A percentile compares a stretch with the other conserved stretches of the same genome.
phyloP scores from a whole-genome alignment of 2,329 filamentous ascomycete species.

The Botrytis hyacinthi region DNA sequence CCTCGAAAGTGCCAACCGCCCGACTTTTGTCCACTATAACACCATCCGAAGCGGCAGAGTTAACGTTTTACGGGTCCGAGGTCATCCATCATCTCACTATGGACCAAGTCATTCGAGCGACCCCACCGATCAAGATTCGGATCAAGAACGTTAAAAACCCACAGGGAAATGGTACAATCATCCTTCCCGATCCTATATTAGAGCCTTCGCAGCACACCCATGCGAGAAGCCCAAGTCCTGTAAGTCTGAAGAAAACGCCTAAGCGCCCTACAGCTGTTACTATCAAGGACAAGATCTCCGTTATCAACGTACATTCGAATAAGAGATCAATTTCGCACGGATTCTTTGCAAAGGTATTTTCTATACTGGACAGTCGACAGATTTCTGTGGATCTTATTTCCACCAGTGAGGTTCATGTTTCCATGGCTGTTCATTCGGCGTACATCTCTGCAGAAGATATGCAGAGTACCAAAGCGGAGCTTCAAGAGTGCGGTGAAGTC shows the following conservation, averaged over 20 bases:
- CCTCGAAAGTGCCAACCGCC: constrained; percentile 89
- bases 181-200: constrained; percentile 69
- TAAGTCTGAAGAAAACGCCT: constrained; percentile 53
- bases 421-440: constrained; percentile 89
- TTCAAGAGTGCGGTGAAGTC: constrained; percentile 81
- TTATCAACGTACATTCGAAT: constrained; percentile 98
- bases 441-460: constrained; percentile 62
- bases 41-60: constrained; percentile 88
- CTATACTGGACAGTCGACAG: constrained; percentile 79
- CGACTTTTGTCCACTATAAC: constrained; percentile 84
- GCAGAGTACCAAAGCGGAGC: constrained; percentile 65
- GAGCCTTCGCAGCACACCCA: constrained; percentile 53
- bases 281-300: constrained; percentile 94
- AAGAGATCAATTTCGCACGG: constrained; percentile 94
- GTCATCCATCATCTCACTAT: constrained; percentile 99
- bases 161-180: constrained; percentile 72
- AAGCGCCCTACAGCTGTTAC: constrained; percentile 87
- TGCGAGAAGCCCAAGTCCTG: constrained; percentile 46
- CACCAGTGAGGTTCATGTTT: constrained; percentile 94
- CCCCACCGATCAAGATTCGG: constrained; percentile 74
- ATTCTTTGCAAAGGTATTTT: constrained; percentile 92
- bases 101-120: constrained; percentile 89
- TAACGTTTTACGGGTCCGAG: constrained; percentile 92
- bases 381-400: constrained; percentile 96
- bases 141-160: constrained; percentile 94